Percentiles rank a stretch among this genome's conserved stretches.
phyloP scores from a whole-genome alignment of 257 asterid genomes.

The Striga asiatica region DNA sequence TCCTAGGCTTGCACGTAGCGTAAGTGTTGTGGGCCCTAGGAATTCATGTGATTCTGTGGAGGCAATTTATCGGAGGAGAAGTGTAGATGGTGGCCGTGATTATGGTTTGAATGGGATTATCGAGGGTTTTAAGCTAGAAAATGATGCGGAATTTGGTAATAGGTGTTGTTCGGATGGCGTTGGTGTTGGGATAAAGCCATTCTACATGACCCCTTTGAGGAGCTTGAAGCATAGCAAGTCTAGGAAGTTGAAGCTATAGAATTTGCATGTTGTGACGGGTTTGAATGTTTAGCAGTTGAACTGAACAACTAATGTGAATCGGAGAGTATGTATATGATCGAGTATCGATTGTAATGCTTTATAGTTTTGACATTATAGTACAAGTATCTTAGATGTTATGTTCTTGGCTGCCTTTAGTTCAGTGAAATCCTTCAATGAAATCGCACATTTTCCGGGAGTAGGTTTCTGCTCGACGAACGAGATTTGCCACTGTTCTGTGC shows the following conservation, averaged over 20 bases:
- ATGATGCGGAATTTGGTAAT: conserved; percentile 27
- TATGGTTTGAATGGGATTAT: conserved; percentile 24
- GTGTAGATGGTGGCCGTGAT: conserved; percentile 33
- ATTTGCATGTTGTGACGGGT: conserved; percentile 29
- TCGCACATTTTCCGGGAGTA: too few species aligned
- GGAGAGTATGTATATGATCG: background rate
- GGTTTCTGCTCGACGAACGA: too few species aligned
- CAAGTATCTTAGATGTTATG: background rate
- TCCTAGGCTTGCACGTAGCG: conserved; percentile 50
- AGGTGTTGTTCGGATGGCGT: conserved; percentile 28
- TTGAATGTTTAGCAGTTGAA: conserved; percentile 36
- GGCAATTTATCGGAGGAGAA: conserved; percentile 38
- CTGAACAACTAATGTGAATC: conserved; percentile 25
- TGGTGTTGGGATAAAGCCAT: conserved; percentile 39
- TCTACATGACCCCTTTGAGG: conserved; percentile 77
- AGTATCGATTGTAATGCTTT: background rate
- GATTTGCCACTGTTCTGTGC: too few species aligned
- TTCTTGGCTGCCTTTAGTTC: background rate
- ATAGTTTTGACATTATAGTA: background rate
- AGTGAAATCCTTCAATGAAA: too few species aligned
- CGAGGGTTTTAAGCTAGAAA: conserved; percentile 40
- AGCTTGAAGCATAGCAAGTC: conserved; percentile 41
- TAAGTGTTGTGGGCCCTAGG: conserved; percentile 49
- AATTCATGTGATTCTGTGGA: conserved; percentile 37
- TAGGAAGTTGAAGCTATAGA: conserved; percentile 36